Evolutionary conservation across 495 filamentous ascomycete genomes (phyloP).

Genomic region (Evansstolkia leycettana): DNA sequence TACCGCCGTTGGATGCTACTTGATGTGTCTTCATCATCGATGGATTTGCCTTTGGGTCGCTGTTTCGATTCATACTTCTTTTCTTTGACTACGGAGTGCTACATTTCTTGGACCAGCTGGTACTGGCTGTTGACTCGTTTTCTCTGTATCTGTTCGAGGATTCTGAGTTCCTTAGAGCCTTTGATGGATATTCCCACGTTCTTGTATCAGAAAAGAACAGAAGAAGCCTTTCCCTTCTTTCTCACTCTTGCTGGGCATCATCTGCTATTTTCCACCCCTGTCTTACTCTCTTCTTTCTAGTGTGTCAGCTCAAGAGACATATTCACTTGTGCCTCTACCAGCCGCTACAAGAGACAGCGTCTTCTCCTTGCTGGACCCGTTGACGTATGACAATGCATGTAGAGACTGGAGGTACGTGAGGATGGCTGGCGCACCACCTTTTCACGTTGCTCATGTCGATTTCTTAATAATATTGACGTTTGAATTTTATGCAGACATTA

Average conservation of each 20-base stretch:
- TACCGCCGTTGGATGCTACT: too few relatives aligned
- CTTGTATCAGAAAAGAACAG: not conserved
- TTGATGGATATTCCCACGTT: too few relatives aligned
- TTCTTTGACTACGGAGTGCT: too few relatives aligned
- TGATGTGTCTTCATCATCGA: too few relatives aligned
- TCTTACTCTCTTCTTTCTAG: not conserved
- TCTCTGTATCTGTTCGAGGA: not conserved
- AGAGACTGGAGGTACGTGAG: conserved; percentile 5
- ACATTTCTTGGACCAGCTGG: too few relatives aligned
- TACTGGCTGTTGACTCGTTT: too few relatives aligned
- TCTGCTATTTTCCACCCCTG: too few relatives aligned
- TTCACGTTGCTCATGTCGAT: conserved; percentile 1
- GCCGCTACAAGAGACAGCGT: not conserved
- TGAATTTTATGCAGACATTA: too few relatives aligned
- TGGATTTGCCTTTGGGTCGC: too few relatives aligned
- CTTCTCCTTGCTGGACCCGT: conserved; percentile 6
- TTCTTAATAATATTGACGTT: too few relatives aligned
- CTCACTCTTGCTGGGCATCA: conserved; percentile 1
- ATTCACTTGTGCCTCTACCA: not conserved
- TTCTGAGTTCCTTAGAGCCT: not conserved
- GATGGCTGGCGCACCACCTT: conserved; percentile 2
- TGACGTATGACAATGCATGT: conserved; percentile 7
- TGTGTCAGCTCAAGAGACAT: not conserved
- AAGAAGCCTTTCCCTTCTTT: not conserved
- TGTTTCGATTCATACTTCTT: too few relatives aligned